Base-by-base conservation (phyloP, 371 early-diverging fungal species). In the Rhizopus stolonifer region DNA sequence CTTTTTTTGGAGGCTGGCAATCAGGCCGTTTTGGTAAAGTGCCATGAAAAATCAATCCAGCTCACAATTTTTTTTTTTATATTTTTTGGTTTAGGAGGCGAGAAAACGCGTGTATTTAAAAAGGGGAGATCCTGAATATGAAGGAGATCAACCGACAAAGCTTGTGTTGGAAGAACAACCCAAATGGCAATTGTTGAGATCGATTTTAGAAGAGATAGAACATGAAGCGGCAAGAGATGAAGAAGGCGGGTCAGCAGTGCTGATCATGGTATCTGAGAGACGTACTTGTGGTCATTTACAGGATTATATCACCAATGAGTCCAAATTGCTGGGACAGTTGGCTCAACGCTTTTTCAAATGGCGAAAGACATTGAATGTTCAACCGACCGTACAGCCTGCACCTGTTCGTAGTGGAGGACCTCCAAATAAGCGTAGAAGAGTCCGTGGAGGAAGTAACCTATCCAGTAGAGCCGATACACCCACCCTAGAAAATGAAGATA, bases 81-180 rank as follows among this genome's bases (percentile, higher is more conserved):
- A 44, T 23, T 8, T n/a, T 24, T 23, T 11, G 7, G 10, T 32
- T 13, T 60, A 82, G 83, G 61, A 72, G 3, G 88, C 88, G 0
- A 71, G 81, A 39, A 73, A 82, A 31, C 69, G 92, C 10, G 85
- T 90, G 4, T 89, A 80, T 70, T 45, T 77, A 8, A 70, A 70
- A 32, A 58, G 67, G 8, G 52, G 32, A 2, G 79, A 80, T 56
- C 57, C 67, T 6, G 81, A 68, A 52, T 75, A 71, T 34, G 52
- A 54, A n/a, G 23, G 56, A 38, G 6, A 11, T 5, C 21, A 48
- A 42, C 31, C 31, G 24, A 9, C 23, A 40, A 71, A 79, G 43
- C 83, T 92, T 0, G 82, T 86, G 10, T 61, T 95, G 22, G 98
- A 97, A 60, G 93, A 90, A 42, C 86, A 86, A 21, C 98, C 98